These are phyloP conservation scores for Globisporangium cystogenes DNA, from an alignment of 352 stramenopile species.

Conservation along the genomic window DNA sequence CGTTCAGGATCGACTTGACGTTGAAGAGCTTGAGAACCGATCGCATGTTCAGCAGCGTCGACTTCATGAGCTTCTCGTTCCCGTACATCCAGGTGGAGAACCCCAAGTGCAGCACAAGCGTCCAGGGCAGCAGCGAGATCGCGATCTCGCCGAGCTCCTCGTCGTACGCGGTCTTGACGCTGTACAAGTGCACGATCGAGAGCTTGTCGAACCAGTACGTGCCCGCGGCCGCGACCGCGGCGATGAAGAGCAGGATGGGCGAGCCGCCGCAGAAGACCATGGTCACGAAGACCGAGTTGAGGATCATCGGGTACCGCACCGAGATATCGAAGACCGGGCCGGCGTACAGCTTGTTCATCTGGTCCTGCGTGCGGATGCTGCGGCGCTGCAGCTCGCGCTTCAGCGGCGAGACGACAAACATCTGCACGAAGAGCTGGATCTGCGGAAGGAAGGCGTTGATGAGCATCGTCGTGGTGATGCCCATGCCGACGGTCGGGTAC, in stretches of 20 bases:
- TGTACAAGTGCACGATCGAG: constrained; percentile 70
- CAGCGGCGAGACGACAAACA: constrained; percentile 57
- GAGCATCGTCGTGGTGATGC: constrained; percentile 83
- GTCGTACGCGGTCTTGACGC: constrained; percentile 76
- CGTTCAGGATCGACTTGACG: neutral
- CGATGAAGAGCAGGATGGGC: constrained; percentile 75
- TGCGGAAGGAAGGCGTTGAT: constrained; percentile 77
- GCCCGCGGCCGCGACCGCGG: constrained; percentile 40
- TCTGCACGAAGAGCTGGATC: constrained; percentile 49
- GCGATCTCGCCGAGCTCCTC: constrained; percentile 63
- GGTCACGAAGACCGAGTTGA: constrained; percentile 84
- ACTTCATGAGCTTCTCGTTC: constrained; percentile 59
- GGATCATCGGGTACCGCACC: constrained; percentile 73
- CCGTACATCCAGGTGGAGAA: constrained; percentile 88
- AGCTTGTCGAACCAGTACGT: constrained; percentile 86
- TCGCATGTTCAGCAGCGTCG: constrained; percentile 38
- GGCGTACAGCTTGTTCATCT: constrained; percentile 78
- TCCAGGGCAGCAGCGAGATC: constrained; percentile 57
- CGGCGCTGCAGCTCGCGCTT: constrained; percentile 28
- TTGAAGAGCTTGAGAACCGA: constrained; percentile 36
- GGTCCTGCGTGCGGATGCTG: constrained; percentile 54
- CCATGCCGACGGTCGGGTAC: constrained; percentile 85
- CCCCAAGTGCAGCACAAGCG: constrained; percentile 54
- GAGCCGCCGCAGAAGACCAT: constrained; percentile 79
- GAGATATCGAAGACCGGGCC: constrained; percentile 70